A percentile compares a stretch with the other conserved stretches of the same genome.
phyloP scores from a whole-genome alignment of 805 yeast genomes.

The Ogataea trehaloabstinens region DNA sequence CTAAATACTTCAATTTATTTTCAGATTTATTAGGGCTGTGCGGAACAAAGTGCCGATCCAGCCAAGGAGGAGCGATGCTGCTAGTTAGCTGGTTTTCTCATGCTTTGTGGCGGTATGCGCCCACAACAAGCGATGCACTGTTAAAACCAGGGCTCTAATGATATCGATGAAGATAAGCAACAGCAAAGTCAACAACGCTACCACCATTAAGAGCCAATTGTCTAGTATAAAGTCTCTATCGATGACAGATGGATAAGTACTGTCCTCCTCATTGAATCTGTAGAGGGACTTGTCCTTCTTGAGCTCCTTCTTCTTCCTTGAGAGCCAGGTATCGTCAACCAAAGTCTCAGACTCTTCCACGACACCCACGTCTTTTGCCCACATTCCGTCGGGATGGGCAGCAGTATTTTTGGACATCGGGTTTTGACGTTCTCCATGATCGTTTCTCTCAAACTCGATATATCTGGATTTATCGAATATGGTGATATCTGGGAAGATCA shows the following conservation, averaged over 20 bases:
- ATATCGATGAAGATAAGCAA: conserved; percentile 10
- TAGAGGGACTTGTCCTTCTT: conserved; percentile 18
- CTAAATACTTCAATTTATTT: too few relatives aligned
- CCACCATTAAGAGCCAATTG: conserved; percentile 36
- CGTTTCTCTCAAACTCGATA: conserved; percentile 55
- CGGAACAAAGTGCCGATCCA: too few relatives aligned
- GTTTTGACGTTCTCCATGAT: conserved; percentile 33
- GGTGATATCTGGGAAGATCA: conserved; percentile 56
- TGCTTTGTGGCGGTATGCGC: too few relatives aligned
- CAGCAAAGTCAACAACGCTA: conserved; percentile 8
- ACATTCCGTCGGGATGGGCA: conserved; percentile 30
- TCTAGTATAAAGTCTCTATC: conserved; percentile 47
- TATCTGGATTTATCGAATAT: conserved; percentile 46
- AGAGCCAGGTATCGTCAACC: conserved; percentile 32
- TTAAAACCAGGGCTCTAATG: conserved; percentile 5
- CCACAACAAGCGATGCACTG: background rate
- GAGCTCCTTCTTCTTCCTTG: conserved; percentile 22
- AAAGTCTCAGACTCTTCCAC: conserved; percentile 2
- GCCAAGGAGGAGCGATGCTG: too few relatives aligned
- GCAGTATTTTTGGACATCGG: conserved; percentile 24
- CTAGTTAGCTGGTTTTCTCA: too few relatives aligned
- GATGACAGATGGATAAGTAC: conserved; percentile 35
- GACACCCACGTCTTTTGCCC: conserved; percentile 25
- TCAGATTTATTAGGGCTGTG: too few relatives aligned
- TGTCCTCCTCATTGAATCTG: conserved; percentile 28